phyloP scores from a whole-genome alignment of 2,329 filamentous ascomycete species.

The Verticillium isaacii region DNA sequence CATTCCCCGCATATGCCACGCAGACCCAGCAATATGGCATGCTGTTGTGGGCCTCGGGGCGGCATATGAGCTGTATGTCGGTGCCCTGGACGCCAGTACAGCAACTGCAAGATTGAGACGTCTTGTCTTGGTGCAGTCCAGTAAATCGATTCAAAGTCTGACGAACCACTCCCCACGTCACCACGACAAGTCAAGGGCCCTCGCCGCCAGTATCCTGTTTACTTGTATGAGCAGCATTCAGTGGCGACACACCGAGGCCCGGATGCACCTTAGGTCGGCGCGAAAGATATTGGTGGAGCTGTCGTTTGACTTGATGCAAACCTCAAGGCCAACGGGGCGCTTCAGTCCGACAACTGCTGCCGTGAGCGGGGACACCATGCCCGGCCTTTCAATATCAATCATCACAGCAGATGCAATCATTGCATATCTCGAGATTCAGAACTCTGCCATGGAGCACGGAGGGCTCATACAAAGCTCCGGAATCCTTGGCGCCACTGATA shows the following conservation, averaged over 20 bases:
- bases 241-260: constrained; percentile 9
- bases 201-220: constrained; percentile 15
- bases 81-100: background rate
- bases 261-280: constrained; percentile 8
- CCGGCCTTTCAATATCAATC: background rate
- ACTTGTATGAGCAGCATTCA: constrained; percentile 14
- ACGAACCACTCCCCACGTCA: background rate
- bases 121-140: constrained; percentile 13
- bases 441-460: constrained; percentile 1
- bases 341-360: background rate
- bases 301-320: background rate
- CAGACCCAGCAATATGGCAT: constrained; percentile 16
- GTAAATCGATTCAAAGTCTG: constrained; percentile 11
- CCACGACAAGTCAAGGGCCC: constrained; percentile 7
- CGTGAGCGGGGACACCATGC: background rate
- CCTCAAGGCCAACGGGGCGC: background rate
- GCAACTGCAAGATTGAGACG: background rate
- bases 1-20: constrained; percentile 9
- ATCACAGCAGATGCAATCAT: constrained; percentile 1
- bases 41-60: constrained; percentile 16
- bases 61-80: constrained; percentile 7
- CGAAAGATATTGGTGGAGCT: constrained; percentile 7
- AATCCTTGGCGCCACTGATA: background rate
- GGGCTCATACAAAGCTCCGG: background rate
- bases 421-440: constrained; percentile 2